Evolutionary conservation across 1,139 yeast species (phyloP), one percentile per base, ranked within the genome.

Genomic region (Meyerozyma guilliermondii): DNA sequence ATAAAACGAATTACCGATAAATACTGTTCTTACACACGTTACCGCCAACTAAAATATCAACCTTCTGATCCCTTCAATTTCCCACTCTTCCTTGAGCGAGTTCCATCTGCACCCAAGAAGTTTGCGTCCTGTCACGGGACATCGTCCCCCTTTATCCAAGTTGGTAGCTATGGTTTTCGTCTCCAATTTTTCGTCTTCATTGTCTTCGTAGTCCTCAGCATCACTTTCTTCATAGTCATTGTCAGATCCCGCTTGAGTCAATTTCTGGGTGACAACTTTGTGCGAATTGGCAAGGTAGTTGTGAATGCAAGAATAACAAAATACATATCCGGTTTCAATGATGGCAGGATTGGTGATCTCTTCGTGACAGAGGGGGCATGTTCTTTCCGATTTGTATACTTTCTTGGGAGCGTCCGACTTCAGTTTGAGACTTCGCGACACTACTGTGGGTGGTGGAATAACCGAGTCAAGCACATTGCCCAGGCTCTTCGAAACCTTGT

Each of bases 251-350:
- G 28, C 13, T n/a, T 26, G 28, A 20, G 48, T 48, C 11, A 47
- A 35, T 40, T 53, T 60, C 34, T 56, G 57, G 4, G 60, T 54
- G 7, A 66, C 66, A 5, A 66, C 51, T 31, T 66, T 66, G 47
- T 71, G 76, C 1, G 77, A 71, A 43, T 68, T 64, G 29, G 75
- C 71, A 40, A 91, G 70, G 54, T 80, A 78, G 43, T 78, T 76
- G 56, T 80, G 80, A 17, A 91, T 88, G 61, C 98, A 92, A 10
- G 88, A 79, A 59, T 91, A 91, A 61, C 96, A 91, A 52, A 86
- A 87, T 0, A 89, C 95, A 49, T 81, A 81, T 0, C 98, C 98
- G 0, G 98, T 88, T 57, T 91, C 98, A 36, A 91, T 79, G 5
- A 86, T 78, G 0, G 96, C 89, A 2, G 96, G 96, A 52, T 87